Base-by-base conservation (phyloP, 139 green algal genomes). In the Spirogloea muscicola region DNA sequence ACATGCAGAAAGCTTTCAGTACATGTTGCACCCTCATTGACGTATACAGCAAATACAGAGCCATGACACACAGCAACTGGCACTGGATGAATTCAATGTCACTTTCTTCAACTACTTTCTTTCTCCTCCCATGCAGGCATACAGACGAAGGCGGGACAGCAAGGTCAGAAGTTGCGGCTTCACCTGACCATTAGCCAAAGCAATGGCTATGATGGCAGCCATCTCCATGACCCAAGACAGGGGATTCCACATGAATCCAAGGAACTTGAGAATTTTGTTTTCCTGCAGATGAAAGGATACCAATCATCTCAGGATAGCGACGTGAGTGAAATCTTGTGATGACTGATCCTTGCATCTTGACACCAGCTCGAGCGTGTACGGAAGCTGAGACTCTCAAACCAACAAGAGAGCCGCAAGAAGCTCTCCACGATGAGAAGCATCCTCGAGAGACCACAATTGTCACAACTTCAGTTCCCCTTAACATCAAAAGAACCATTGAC, bases 141-240 rank as follows among this genome's bases (percentile, higher is more conserved):
- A 55, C 13, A 65, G 57, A 65, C 18, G 13, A 18, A 18, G 13
- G 13, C 13, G 13, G 18, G 18, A 18, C 13, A 16, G 16, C 13
- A 13, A 65, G 16, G 13, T 13, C 57, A 13, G 21, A 82, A 49
- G 93, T 91, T 65, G 93, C 88, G 2, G 85, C 89, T n/a, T 90
- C 91, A 76, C 67, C 27, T 59, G 18, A 18, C 67, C 67, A 52
- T 76, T 76, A 18, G 67, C 67, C 21, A 76, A 46, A 51, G 48
- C 82, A 61, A 94, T 93, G 55, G 90, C 86, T 40, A 96, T 88
- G 44, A 96, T 91, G 39, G 89, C 91, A 3, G 90, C 85, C 25
- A 43, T 46, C 74, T 95, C 89, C 88, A 94, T 95, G n/a, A 86
- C 85, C 67, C 67, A 76, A n/a, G 67, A 76, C 29, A 76, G 31